Evolutionary conservation across 1,284 basidiomycete species (phyloP), one percentile per base, ranked within the genome.

Genomic region (Irpex rosettiformis): DNA sequence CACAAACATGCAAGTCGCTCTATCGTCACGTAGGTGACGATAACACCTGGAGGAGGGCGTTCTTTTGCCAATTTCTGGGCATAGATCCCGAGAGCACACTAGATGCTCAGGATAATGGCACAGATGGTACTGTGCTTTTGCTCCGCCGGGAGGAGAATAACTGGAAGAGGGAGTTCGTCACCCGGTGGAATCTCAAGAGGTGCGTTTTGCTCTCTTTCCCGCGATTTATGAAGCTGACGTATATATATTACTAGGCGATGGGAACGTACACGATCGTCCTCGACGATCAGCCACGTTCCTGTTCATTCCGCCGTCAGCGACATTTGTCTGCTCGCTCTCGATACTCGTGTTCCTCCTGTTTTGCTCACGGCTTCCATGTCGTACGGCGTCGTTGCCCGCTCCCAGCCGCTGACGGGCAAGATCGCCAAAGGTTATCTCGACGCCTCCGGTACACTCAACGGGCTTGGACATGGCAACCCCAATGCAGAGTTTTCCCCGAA

Each of bases 1-100:
- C 80, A 10, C 71, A 73, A 61, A 84, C 87, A 49, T 84, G 82
- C 70, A 76, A 73, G 51, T 66, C 70, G 51, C 80, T 94, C 61
- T 76, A 81, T 64, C 73, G 79, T 60, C 88, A 92, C 76, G 76
- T 91, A 76, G 81, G 80, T 61, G 83, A 91, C 66, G 93, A 95
- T 61, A 86, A 85, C 64, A 93, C 89, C 29, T 95, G 93, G 93
- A 79, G 83, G 52, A 77, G 82, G n/a, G 91, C 92, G n/a, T 92
- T 91, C 69, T 75, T 84, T 56, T 81, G 78, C 59, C 86, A 88
- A 67, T 89, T 87, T 68, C 72, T 91, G 54, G 83, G 83, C 47
- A 80, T 91, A 53, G 72, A 77, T 5, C 88, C 87, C 22, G 88
- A 89, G 68, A 80, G 84, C 61, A 71, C 82, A 29, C 72, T 76